These are phyloP conservation scores for Peronospora belbahrii DNA, from an alignment of 352 stramenopile genomes.

Conservation along the genomic window DNA sequence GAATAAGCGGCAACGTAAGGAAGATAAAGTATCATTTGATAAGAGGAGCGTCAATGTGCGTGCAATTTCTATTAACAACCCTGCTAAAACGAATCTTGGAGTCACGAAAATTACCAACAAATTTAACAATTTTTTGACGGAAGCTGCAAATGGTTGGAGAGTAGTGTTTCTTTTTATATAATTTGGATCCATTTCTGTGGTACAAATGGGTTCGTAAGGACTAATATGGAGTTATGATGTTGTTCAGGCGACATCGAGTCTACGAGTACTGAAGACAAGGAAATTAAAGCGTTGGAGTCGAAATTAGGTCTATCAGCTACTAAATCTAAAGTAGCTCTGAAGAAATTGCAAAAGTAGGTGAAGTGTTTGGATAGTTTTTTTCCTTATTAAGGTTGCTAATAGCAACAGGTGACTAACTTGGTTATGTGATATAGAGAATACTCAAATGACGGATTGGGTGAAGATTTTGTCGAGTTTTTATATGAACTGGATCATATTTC, in stretches of 20 bases:
- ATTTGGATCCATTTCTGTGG: too few species aligned
- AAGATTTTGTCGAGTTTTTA: slow-evolving; percentile 80
- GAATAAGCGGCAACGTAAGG: slow-evolving; percentile 47
- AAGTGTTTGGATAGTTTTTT: not conserved
- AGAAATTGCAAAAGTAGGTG: slow-evolving; percentile 64
- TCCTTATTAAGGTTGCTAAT: too few species aligned
- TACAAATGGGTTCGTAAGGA: too few species aligned
- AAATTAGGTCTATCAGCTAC: slow-evolving; percentile 45
- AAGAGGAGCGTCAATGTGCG: slow-evolving; percentile 5
- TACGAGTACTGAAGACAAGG: slow-evolving; percentile 37
- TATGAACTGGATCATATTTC: slow-evolving; percentile 65
- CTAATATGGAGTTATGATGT: too few species aligned
- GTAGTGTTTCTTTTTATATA: not conserved
- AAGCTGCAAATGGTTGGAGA: slow-evolving; percentile 34
- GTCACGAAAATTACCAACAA: slow-evolving; percentile 45
- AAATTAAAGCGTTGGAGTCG: slow-evolving; percentile 69
- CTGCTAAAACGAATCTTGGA: slow-evolving; percentile 5
- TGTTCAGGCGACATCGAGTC: slow-evolving; percentile 21
- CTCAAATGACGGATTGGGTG: slow-evolving; percentile 64
- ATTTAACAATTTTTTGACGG: slow-evolving; percentile 72
- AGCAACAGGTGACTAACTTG: too few species aligned
- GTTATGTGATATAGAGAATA: slow-evolving; percentile 58
- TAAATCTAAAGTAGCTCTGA: slow-evolving; percentile 43
- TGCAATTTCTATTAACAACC: slow-evolving; percentile 4
- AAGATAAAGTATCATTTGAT: slow-evolving; percentile 2